Conservation (phyloP, 2,329 filamentous ascomycete genomes). For the Beauveria asiatica region DNA sequence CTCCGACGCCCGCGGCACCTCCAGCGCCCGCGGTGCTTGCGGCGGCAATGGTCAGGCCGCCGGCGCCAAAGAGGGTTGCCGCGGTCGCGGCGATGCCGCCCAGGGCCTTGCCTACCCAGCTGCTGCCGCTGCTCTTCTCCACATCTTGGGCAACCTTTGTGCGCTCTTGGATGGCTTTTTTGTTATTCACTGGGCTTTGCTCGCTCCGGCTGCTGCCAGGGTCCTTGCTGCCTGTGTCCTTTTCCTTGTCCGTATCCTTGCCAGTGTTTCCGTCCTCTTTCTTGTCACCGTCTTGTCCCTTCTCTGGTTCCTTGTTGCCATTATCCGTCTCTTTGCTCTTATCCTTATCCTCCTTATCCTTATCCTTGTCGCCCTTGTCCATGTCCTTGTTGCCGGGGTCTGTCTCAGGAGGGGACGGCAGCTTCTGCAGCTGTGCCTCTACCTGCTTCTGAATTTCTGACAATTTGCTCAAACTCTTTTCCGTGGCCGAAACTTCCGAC, state of each 20-base stretch:
- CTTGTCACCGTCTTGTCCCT: neutral
- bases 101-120: no score
- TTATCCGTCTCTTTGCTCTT: neutral
- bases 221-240: neutral
- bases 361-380: neutral
- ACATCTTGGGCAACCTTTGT: no score
- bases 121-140: no score
- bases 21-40: neutral
- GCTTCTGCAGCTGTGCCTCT: neutral
- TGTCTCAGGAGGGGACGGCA: neutral
- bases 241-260: neutral
- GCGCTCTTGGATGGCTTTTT: no score
- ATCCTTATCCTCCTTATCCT: neutral
- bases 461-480: neutral
- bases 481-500: neutral
- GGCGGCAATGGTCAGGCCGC: neutral
- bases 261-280: neutral
- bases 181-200: neutral
- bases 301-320: neutral
- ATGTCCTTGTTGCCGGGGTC: neutral
- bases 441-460: neutral
- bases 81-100: no score
- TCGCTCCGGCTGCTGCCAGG: neutral
- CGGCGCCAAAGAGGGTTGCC: no score
- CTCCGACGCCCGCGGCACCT: neutral